phyloP scores from a whole-genome alignment of 495 filamentous ascomycete species.

The Neurospora pannonica region DNA sequence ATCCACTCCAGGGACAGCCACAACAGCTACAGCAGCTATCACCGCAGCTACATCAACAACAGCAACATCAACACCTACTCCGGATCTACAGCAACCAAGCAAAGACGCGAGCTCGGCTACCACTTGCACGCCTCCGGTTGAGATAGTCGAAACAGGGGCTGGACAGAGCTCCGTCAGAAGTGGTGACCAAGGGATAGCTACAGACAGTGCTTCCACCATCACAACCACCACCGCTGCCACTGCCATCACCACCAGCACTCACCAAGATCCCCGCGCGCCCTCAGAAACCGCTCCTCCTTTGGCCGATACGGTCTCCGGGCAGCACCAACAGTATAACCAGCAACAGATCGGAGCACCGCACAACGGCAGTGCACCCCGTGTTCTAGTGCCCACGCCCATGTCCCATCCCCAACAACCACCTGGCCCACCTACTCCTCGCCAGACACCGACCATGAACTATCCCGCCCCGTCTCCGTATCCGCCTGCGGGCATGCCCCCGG shows the following conservation, averaged over 20 bases:
- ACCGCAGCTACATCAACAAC: too few species aligned
- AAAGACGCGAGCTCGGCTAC: not conserved
- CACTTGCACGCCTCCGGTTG: slow-evolving; percentile 5
- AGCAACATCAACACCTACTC: not conserved
- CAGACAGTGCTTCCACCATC: slow-evolving; percentile 11
- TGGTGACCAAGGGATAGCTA: slow-evolving; percentile 11
- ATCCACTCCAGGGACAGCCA: slow-evolving; percentile 2
- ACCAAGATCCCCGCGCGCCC: not conserved
- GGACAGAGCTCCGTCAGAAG: slow-evolving; percentile 2
- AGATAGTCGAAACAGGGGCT: slow-evolving; percentile 4
- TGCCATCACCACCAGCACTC: not conserved
- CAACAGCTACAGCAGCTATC: slow-evolving; percentile 1
- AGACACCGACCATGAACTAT: slow-evolving; percentile 37
- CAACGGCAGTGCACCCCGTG: slow-evolving; percentile 11
- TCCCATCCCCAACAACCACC: slow-evolving; percentile 37
- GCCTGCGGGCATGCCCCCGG: slow-evolving; percentile 38
- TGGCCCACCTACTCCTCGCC: slow-evolving; percentile 30
- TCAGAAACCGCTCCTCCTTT: not conserved
- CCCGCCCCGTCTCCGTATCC: slow-evolving; percentile 48
- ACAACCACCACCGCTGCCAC: not conserved
- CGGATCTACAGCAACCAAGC: not conserved
- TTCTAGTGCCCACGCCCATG: slow-evolving; percentile 25
- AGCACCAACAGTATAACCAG: not conserved
- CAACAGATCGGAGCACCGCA: not conserved
- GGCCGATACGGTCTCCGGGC: not conserved